These are phyloP conservation scores for Colletotrichum zoysiae DNA, from an alignment of 2,329 filamentous ascomycete genomes.

Conservation along the genomic window DNA sequence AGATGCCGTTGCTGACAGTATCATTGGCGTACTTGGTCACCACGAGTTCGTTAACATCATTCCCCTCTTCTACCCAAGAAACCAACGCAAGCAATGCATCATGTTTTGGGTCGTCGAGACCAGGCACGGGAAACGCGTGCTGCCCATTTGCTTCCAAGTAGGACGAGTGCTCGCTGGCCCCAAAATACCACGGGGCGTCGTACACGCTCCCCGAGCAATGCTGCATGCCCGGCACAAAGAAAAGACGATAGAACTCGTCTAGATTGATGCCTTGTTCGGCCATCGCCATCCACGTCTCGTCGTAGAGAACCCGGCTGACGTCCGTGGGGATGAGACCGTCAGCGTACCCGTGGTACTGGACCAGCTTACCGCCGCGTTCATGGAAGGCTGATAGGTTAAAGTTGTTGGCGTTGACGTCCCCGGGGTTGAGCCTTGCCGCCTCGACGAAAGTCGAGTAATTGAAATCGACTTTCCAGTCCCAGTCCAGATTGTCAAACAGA, in stretches of 20 bases:
- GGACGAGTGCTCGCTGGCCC: conserved; percentile 43
- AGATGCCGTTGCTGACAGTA: conserved; percentile 8
- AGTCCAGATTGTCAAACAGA: conserved; percentile 54
- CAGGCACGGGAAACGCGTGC: conserved; percentile 51
- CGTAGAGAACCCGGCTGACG: conserved; percentile 62
- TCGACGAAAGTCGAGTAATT: conserved; percentile 44
- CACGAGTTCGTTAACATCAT: conserved; percentile 48
- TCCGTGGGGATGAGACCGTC: conserved; percentile 58
- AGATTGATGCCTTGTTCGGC: conserved; percentile 42
- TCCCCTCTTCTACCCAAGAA: conserved; percentile 53
- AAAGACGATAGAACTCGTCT: conserved; percentile 62
- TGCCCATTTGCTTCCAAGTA: conserved; percentile 46
- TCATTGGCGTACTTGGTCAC: conserved; percentile 46
- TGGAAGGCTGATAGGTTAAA: conserved; percentile 56
- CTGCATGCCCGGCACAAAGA: conserved; percentile 63
- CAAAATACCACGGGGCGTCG: conserved; percentile 54
- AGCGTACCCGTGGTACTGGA: conserved; percentile 60
- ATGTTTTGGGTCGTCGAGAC: conserved; percentile 51
- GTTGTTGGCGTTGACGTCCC: conserved; percentile 54
- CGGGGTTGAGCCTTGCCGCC: conserved; percentile 50
- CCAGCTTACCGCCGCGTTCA: conserved; percentile 57
- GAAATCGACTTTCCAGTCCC: conserved; percentile 55
- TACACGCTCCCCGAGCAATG: conserved; percentile 57
- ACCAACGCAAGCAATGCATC: conserved; percentile 53
- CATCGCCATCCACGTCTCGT: conserved; percentile 60